Percentiles rank a stretch among this genome's conserved stretches.
These are phyloP conservation scores for Alternaria sp. DNA, from an alignment of 2,329 filamentous ascomycete species.

Conservation along the genomic window DNA sequence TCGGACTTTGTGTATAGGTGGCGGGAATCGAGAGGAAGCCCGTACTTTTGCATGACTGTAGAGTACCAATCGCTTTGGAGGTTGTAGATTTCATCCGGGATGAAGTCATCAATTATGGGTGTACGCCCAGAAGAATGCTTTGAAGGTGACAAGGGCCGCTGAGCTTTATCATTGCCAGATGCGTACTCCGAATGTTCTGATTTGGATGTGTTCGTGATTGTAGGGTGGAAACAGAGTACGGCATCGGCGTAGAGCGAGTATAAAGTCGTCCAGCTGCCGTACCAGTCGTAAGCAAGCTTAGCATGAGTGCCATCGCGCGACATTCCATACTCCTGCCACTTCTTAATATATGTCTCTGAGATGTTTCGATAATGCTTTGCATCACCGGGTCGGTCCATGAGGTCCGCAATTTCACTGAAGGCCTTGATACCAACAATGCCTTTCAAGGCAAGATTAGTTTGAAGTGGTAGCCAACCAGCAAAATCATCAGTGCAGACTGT, in stretches of 20 bases:
- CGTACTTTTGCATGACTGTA: constrained; percentile 80
- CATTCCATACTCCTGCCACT: constrained; percentile 76
- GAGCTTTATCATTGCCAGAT: constrained; percentile 17
- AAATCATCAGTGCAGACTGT: constrained; percentile 83
- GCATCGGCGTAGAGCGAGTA: constrained; percentile 87
- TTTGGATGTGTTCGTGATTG: constrained; percentile 50
- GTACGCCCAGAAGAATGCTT: constrained; percentile 27
- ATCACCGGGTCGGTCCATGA: constrained; percentile 67
- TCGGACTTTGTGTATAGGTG: constrained; percentile 89
- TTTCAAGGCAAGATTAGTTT: constrained; percentile 84
- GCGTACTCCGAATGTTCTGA: constrained; percentile 11
- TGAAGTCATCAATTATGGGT: constrained; percentile 62
- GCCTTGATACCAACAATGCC: constrained; percentile 83
- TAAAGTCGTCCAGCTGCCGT: constrained; percentile 82
- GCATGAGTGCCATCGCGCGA: constrained; percentile 74
- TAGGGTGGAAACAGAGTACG: constrained; percentile 79
- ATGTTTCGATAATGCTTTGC: constrained; percentile 69
- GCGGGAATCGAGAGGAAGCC: constrained; percentile 80
- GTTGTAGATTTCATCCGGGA: constrained; percentile 78
- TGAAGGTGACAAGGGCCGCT: constrained; percentile 30
- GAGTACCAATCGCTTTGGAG: constrained; percentile 84
- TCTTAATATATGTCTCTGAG: constrained; percentile 71
- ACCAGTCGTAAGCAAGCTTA: constrained; percentile 81
- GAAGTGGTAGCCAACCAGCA: constrained; percentile 77
- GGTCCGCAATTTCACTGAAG: constrained; percentile 73